phyloP scores from a whole-genome alignment of 345 rosid genomes.

The Camelina hispida region DNA sequence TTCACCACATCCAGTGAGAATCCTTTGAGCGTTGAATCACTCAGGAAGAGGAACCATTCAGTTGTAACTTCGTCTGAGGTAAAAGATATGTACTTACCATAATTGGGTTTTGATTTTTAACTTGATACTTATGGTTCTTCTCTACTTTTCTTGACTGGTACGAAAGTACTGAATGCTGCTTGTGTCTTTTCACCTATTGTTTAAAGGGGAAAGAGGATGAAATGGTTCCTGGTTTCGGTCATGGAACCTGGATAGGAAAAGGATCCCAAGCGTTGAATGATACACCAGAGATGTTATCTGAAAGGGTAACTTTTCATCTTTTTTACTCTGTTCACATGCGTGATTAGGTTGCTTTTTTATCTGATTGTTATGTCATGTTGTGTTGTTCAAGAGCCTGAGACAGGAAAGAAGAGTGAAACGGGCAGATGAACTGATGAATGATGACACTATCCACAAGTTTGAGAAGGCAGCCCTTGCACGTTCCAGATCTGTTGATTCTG shows the following conservation, averaged over 20 bases:
- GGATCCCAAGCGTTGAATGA: slow-evolving; percentile 41
- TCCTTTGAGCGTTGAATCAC: slow-evolving; percentile 66
- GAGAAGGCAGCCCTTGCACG: slow-evolving; percentile 87
- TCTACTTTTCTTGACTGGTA: slow-evolving; percentile 11
- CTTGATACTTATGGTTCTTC: slow-evolving; percentile 1
- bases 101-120: not conserved
- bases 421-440: slow-evolving; percentile 64
- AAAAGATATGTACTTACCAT: not conserved
- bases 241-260: slow-evolving; percentile 33
- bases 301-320: slow-evolving; percentile 62
- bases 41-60: slow-evolving; percentile 66
- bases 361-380: slow-evolving; percentile 9
- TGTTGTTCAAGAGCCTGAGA: slow-evolving; percentile 63
- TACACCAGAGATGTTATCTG: slow-evolving; percentile 60
- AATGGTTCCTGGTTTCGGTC: slow-evolving; percentile 23
- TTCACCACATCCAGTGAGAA: slow-evolving; percentile 55
- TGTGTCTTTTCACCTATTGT: not conserved
- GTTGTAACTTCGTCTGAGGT: slow-evolving; percentile 55
- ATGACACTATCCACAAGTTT: slow-evolving; percentile 57
- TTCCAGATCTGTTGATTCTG: slow-evolving; percentile 80
- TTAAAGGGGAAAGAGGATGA: not conserved
- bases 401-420: slow-evolving; percentile 69
- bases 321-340: not conserved
- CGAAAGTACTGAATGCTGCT: slow-evolving; percentile 38
- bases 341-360: not conserved